These are phyloP conservation scores for Coniochaeta prunicola DNA, from an alignment of 2,329 filamentous ascomycete species.

Conservation along the genomic window DNA sequence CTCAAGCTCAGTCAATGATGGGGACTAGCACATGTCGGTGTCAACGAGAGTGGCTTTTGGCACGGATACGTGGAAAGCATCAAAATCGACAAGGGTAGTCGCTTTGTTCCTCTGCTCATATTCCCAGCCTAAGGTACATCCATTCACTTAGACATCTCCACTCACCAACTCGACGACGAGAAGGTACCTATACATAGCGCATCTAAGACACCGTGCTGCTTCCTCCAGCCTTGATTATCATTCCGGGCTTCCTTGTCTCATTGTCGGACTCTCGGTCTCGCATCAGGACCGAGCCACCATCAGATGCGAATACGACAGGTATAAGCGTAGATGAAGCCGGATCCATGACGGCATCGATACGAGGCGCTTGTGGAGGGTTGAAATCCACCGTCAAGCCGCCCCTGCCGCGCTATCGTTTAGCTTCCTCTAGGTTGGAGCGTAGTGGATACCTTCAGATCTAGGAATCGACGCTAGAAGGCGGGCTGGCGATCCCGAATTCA, in stretches of 20 bases:
- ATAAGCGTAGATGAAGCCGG: neutral
- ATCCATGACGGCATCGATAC: slow-evolving; percentile 1
- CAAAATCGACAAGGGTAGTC: neutral
- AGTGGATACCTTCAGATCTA: neutral
- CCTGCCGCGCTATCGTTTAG: neutral
- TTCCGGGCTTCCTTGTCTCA: neutral
- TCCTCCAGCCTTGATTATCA: neutral
- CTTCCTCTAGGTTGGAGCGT: neutral
- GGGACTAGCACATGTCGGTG: neutral
- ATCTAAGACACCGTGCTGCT: neutral
- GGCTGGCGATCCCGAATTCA: neutral
- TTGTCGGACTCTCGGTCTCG: neutral
- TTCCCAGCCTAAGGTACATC: neutral
- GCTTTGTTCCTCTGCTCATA: neutral
- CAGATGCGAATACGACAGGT: neutral
- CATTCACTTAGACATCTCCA: neutral
- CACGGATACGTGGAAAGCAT: neutral
- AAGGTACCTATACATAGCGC: neutral
- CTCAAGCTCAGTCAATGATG: neutral
- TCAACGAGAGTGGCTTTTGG: neutral
- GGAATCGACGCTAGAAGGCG: neutral
- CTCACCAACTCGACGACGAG: neutral
- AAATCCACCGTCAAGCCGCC: neutral
- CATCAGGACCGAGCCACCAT: neutral
- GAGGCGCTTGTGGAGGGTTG: neutral